phyloP scores from a whole-genome alignment of 1,284 basidiomycete species.

The Phlebopus sp. region DNA sequence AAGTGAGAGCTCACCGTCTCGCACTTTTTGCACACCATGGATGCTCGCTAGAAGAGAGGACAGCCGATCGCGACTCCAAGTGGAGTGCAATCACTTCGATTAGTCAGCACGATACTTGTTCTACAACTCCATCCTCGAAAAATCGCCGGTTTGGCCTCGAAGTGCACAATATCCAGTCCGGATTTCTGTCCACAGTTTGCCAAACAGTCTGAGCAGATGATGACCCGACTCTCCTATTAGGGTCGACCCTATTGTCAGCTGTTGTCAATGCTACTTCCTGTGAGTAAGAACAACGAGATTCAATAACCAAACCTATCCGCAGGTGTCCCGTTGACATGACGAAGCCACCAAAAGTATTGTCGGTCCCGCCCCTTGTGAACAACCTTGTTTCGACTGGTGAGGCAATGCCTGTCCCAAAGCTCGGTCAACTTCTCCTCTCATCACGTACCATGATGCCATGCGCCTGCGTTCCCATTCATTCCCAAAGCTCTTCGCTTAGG shows the following conservation, averaged over 20 bases:
- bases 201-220: background rate
- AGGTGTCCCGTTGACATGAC: conserved; percentile 58
- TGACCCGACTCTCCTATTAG: conserved; percentile 19
- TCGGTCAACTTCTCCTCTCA: conserved; percentile 18
- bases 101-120: too few relatives aligned
- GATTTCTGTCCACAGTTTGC: background rate
- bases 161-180: too few relatives aligned
- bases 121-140: too few relatives aligned
- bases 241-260: conserved; percentile 27
- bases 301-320: conserved; percentile 18
- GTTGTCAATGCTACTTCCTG: conserved; percentile 11
- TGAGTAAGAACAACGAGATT: conserved; percentile 31
- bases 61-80: too few relatives aligned
- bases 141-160: too few relatives aligned
- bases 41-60: conserved; percentile 5
- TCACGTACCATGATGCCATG: conserved; percentile 29
- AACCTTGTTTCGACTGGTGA: conserved; percentile 45
- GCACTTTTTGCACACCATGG: conserved; percentile 77
- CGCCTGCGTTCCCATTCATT: conserved; percentile 28
- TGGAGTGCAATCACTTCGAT: conserved; percentile 1
- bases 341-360: conserved; percentile 42
- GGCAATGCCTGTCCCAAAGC: conserved; percentile 22
- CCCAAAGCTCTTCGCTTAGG: conserved; percentile 30
- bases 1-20: conserved; percentile 49
- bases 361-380: conserved; percentile 37